These are phyloP conservation scores for Diaporthe sp. DNA, from an alignment of 2,329 filamentous ascomycete genomes.

Conservation along the genomic window DNA sequence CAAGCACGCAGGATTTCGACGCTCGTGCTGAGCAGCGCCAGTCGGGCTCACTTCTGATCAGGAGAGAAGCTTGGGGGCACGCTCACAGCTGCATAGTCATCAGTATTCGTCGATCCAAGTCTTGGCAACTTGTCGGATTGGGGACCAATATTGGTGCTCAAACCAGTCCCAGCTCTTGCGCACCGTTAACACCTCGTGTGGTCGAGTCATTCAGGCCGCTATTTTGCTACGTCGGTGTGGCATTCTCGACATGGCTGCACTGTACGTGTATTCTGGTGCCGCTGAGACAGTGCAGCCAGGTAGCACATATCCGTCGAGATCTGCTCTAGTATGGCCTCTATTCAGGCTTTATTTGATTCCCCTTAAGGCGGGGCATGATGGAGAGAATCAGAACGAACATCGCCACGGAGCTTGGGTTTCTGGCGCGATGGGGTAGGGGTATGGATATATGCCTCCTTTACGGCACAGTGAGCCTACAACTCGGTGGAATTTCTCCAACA, in stretches of 20 bases:
- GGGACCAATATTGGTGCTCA: background rate
- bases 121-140: background rate
- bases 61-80: background rate
- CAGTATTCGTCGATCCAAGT: too few species aligned
- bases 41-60: background rate
- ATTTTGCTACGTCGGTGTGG: background rate
- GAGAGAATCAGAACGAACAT: too few species aligned
- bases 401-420: too few species aligned
- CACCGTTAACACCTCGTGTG: background rate
- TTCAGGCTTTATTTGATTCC: too few species aligned
- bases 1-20: background rate
- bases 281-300: too few species aligned
- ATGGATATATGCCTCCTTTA: too few species aligned
- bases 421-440: too few species aligned
- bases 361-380: too few species aligned
- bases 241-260: background rate
- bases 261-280: too few species aligned
- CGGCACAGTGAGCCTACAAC: background rate
- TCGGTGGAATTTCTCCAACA: background rate
- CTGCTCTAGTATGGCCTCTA: too few species aligned
- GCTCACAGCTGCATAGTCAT: background rate
- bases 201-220: background rate
- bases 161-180: background rate
- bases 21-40: background rate
- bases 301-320: too few species aligned